Base-by-base conservation (phyloP, 1,284 basidiomycete species). In the Trichosporon inkin region DNA sequence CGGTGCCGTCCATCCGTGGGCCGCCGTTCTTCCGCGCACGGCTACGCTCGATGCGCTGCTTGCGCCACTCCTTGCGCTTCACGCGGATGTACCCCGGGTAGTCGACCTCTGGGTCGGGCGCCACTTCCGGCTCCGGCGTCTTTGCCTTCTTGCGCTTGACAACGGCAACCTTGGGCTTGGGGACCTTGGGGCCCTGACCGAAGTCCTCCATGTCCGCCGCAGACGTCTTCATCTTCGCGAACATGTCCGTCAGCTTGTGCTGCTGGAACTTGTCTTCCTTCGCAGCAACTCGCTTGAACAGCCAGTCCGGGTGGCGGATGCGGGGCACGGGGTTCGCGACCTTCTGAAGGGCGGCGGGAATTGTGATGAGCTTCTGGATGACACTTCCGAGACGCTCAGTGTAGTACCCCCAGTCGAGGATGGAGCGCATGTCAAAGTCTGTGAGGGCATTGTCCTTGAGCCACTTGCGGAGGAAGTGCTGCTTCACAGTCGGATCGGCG, bases 291-390 rank as follows among this genome's bases (percentile, higher is more conserved):
- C 96, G 84, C 57, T 90, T 87, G 78, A 91, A 89, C 38, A 99
- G 82, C 96, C 96, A 99, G 75, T 99, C 96, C 0, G 96, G 96
- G 79, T 99, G 96, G 13, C 88, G 86, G 62, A 99, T 89, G 19
- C 96, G 86, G 13, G 95, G 92, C 1, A 99, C 96, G 0, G 96
- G 96, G 73, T 99, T 99, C 10, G 89, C 79, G 38, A 99, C 90
- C 72, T 94, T 94, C 77, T 99, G 96, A 85, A 99, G 90, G 0
- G 96, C 96, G 5, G 96, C 96, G 8, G 96, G 96, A 69, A 99
- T 99, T 3, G 96, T 99, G 78, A 99, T 99, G 57, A 99, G 83
- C 74, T 99, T 99, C 80, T 99, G 96, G 62, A 99, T 94, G 67
- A 99, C 96, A 1, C 93, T 95, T 10, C 96, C 96, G 36, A 99